A percentile compares a stretch with the other conserved stretches of the same genome.
phyloP scores from a whole-genome alignment of 1,284 basidiomycete species.

The Schizophyllum commune region DNA sequence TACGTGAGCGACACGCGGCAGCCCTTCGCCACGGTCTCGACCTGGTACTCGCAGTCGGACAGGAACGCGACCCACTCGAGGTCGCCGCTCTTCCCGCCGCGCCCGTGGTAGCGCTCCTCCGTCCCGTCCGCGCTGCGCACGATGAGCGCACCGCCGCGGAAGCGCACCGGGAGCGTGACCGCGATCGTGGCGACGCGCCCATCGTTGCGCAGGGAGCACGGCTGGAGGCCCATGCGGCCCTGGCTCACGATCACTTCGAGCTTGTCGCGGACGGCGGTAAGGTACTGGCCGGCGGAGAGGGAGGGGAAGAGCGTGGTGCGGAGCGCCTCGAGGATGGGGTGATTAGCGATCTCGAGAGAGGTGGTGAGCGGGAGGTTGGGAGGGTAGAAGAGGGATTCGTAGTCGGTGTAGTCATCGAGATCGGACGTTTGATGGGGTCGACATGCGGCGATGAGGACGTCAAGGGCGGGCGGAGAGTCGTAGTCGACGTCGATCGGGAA shows the following conservation, averaged over 20 bases:
- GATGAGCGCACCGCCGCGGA: slow-evolving; percentile 58
- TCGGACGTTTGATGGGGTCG: slow-evolving; percentile 53
- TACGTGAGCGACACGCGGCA: slow-evolving; percentile 64
- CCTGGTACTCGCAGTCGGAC: slow-evolving; percentile 64
- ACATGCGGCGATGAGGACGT: slow-evolving; percentile 71
- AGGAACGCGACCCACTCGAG: slow-evolving; percentile 72
- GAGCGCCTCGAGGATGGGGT: slow-evolving; percentile 71
- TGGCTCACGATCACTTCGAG: slow-evolving; percentile 61
- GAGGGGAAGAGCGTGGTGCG: slow-evolving; percentile 62
- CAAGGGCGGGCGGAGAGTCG: slow-evolving; percentile 68
- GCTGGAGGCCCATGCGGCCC: slow-evolving; percentile 48
- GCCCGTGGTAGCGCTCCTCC: slow-evolving; percentile 56
- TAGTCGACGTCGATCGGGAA: slow-evolving; percentile 74
- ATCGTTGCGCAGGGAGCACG: slow-evolving; percentile 46
- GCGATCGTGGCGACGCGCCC: slow-evolving; percentile 63
- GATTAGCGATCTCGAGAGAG: slow-evolving; percentile 70
- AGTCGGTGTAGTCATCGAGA: slow-evolving; percentile 41
- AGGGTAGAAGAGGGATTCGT: slow-evolving; percentile 67
- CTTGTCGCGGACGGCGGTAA: slow-evolving; percentile 58
- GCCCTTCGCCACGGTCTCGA: slow-evolving; percentile 63
- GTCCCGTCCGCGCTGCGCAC: slow-evolving; percentile 48
- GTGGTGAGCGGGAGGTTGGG: slow-evolving; percentile 62
- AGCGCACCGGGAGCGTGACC: slow-evolving; percentile 65
- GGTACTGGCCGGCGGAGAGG: slow-evolving; percentile 58
- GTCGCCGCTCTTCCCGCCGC: slow-evolving; percentile 55